Evolutionary conservation across 164 flowering plant species (phyloP).

Genomic region (Nelumbo lutea): DNA sequence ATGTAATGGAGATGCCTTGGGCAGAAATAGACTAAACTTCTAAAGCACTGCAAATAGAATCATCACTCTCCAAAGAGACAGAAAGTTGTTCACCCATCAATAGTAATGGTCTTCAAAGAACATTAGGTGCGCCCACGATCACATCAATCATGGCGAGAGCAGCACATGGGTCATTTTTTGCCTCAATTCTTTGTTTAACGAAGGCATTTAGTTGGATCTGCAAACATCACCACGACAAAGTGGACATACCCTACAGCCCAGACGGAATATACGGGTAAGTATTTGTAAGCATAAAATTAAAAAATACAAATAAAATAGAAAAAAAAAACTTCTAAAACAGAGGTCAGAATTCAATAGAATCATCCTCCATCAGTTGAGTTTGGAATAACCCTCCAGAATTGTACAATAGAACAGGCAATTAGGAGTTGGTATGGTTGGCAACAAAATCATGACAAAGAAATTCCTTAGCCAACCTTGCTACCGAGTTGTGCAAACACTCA

Average conservation of each 20-base stretch:
- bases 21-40: slow-evolving; percentile 11
- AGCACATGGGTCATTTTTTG: background rate
- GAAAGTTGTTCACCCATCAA: background rate
- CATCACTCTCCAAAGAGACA: background rate
- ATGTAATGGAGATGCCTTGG: background rate
- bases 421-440: no score
- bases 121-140: background rate
- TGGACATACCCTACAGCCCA: slow-evolving; percentile 63
- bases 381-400: no score
- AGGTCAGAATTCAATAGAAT: no score
- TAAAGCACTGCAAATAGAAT: background rate
- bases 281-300: no score
- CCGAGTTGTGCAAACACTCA: no score
- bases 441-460: no score
- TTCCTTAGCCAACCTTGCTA: no score
- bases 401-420: no score
- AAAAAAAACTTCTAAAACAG: no score
- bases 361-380: no score
- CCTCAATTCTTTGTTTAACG: slow-evolving; percentile 23
- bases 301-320: no score
- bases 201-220: slow-evolving; percentile 26
- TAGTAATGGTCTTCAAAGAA: background rate
- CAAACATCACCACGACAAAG: slow-evolving; percentile 79
- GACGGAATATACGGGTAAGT: no score
- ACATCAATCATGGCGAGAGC: background rate